Base-by-base conservation (phyloP, 2,329 filamentous ascomycete species). In the Penicillium brasilianum region DNA sequence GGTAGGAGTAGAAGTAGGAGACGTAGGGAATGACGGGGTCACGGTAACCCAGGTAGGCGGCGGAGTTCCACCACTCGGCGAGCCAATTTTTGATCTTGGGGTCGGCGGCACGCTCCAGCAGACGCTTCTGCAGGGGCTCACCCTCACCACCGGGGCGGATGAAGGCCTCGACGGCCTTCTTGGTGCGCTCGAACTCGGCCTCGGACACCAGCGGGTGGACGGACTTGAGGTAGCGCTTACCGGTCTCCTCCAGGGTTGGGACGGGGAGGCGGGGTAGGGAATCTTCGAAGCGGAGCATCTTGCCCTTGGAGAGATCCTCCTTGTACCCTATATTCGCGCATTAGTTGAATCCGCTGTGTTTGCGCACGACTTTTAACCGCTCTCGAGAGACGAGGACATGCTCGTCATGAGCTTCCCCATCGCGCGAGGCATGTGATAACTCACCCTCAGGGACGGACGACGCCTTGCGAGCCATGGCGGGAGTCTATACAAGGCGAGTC, bases 1-100 rank as follows among this genome's bases (percentile, higher is more conserved):
- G 88, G 82, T 98, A 94, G 58, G 93, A 97, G 83, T 99, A 99
- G 83, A 99, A 99, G 86, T 99, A 99, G 79, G 92, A 97, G 73
- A 99, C 95, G 76, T 98, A 99, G 63, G 95, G 95, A 18, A 98
- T 91, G 50, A 99, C 92, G 11, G 95, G 95, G 77, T 98, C 95
- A 68, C 94, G 90, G 83, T 98, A 98, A 67, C 82, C 85, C 67
- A 99, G 87, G 80, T 99, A 99, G 60, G 95, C 95, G 4, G 88
- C 87, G 56, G 97, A 88, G 77, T 99, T 98, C 95, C 95, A 99
- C 95, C 95, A 99, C 70, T 99, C 94, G 70, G 90, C 88, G 59
- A 99, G 84, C 95, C 95, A 99, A 81, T 98, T 99, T 82, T 90
- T 92, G 75, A 86, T 81, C 64, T 90, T 89, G 53, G 93, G 89